Conservation (phyloP, 108 stramenopile species). For the Fistulifera pelliculosa region DNA sequence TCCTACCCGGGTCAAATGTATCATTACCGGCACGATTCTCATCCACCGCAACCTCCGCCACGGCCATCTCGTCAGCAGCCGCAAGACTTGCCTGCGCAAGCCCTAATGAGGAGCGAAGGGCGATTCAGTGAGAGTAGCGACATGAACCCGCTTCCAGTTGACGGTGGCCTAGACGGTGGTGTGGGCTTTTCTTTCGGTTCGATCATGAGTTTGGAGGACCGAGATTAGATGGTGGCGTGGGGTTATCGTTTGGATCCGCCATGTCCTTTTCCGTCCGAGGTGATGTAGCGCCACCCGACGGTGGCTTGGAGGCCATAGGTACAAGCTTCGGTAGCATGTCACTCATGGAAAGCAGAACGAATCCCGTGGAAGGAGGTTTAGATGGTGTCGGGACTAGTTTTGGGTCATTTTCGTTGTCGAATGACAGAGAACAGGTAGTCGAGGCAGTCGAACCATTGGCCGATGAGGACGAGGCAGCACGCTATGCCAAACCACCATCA, state of each 20-base stretch:
- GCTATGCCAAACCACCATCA: slow-evolving; percentile 9
- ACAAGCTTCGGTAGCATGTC: slow-evolving; percentile 37
- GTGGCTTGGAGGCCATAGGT: slow-evolving; percentile 40
- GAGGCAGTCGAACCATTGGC: slow-evolving; percentile 10
- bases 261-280: slow-evolving; percentile 13
- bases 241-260: slow-evolving; percentile 29
- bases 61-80: slow-evolving; percentile 1
- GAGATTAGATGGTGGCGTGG: slow-evolving; percentile 14
- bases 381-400: slow-evolving; percentile 29
- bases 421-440: slow-evolving; percentile 6
- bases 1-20: no score
- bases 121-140: slow-evolving; percentile 9
- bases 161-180: slow-evolving; percentile 16
- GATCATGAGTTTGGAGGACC: slow-evolving; percentile 19
- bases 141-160: slow-evolving; percentile 18
- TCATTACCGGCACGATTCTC: no score
- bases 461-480: slow-evolving; percentile 1
- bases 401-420: slow-evolving; percentile 30
- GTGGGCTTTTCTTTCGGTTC: slow-evolving; percentile 37
- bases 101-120: background rate
- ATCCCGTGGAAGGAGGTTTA: slow-evolving; percentile 27
- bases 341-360: slow-evolving; percentile 7
- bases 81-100: background rate
- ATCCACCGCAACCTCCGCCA: no score
- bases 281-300: slow-evolving; percentile 21